Base-by-base conservation (phyloP, 1,139 yeast genomes). In the Hansenula sp. region DNA sequence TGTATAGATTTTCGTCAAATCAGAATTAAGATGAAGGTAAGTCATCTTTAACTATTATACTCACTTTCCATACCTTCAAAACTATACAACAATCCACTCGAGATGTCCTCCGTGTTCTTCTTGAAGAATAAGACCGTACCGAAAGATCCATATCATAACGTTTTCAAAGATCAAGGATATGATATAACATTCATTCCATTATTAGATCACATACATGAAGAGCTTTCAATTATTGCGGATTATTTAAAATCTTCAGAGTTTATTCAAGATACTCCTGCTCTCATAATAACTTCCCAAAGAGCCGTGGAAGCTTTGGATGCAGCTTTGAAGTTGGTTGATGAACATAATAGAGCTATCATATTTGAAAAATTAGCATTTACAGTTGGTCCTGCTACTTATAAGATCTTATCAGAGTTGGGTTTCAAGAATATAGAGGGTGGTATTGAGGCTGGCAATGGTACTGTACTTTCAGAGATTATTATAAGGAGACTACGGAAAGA, bases 321-420 rank as follows among this genome's bases (percentile, higher is more conserved):
- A 37, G 75, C 75, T 34, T 61, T 76, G 30, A 34, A 62, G 3
- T 52, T 59, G 30, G 33, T 60, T 10, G 22, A 50, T 11, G 37
- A 35, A 1, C 35, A 37, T 6, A 36, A 51, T 12, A 48, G 51
- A 37, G 29, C 52, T 0, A 39, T 31, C 6, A 64, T 78, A 3
- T 62, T 74, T 12, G 40, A 51, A 1, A 79, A 77, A 51, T 73
- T 81, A 0, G 82, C 82, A 0, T 92, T 82, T 55, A 88, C 97
- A 0, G 97, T 92, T 7, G 97, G 97, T 0, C 96, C 96, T 1
- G 92, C 96, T 0, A 90, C 97, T 0, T 74, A 72, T 20, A 66
- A 68, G 18, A 78, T 83, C n/a, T 62, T 90, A 16, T 49, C 58
- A 4, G 65, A 69, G 6, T 64, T 79, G 25, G 96, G 96, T 1